Percentiles rank a stretch among this genome's conserved stretches.
phyloP scores from a whole-genome alignment of 1,139 yeast species.

The Chernovozyma aurita region DNA sequence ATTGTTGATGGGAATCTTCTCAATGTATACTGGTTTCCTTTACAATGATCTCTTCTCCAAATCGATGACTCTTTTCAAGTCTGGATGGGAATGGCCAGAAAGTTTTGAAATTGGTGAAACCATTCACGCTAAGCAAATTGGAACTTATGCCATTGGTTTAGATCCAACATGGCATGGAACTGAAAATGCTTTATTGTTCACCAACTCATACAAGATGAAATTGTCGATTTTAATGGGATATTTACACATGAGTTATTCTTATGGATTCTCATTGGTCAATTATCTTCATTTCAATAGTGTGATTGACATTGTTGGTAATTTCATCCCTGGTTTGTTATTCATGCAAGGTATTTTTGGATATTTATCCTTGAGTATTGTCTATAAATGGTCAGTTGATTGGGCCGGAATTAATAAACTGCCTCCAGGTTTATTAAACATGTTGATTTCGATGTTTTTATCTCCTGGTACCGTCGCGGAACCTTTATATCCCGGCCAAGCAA shows the following conservation, averaged over 20 bases:
- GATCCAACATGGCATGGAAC: constrained; percentile 84
- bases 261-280: constrained; percentile 63
- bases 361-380: constrained; percentile 63
- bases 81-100: constrained; percentile 77
- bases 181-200: constrained; percentile 66
- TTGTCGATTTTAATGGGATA: constrained; percentile 77
- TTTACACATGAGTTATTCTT: constrained; percentile 73
- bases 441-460: constrained; percentile 74
- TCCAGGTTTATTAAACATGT: constrained; percentile 76
- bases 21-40: constrained; percentile 73
- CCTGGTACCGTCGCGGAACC: constrained; percentile 72
- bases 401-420: constrained; percentile 62
- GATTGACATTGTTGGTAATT: constrained; percentile 72
- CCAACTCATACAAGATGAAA: constrained; percentile 81
- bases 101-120: constrained; percentile 55
- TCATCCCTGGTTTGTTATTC: constrained; percentile 72
- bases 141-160: constrained; percentile 63
- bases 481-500: constrained; percentile 59
- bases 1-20: constrained; percentile 69
- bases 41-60: constrained; percentile 76
- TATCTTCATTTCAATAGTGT: constrained; percentile 52
- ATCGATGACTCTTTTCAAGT: constrained; percentile 65
- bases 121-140: constrained; percentile 50
- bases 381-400: constrained; percentile 82
- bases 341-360: constrained; percentile 86